Evolutionary conservation across 129 eudicot genomes (phyloP), one percentile per base, ranked within the genome.

Genomic region (Flaveria trinervia): DNA sequence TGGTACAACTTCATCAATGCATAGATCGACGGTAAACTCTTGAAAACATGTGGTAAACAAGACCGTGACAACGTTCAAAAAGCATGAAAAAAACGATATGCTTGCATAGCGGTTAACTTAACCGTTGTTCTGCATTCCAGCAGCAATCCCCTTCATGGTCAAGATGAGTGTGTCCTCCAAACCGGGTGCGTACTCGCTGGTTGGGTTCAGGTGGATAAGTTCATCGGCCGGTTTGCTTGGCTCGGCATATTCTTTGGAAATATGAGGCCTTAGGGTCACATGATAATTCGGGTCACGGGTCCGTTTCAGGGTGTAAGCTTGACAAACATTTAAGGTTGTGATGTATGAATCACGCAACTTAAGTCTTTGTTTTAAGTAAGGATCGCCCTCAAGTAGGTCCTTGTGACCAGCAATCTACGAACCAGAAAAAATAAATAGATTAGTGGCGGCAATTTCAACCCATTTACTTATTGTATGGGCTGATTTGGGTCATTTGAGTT

Each of bases 71-170:
- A 52, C 67, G 68, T 80, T 73, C 64, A 54, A 61, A 59, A 23
- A 48, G 74, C 68, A 44, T 12, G 3, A 20, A 82, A 55, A 46
- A 72, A 62, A 44, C 33, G 50, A 66, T 15, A 70, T 16, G 57
- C n/a, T 62, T 26, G 59, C 71, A 56, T 69, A 20, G 14, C 9
- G 9, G 39, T 20, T 26, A 9, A 20, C 12, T 83, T 86, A 94
- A 79, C 99, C 99, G 8, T 97, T 95, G 88, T 95, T 95, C 85
- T 95, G 99, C 92, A 95, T 80, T 20, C 99, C 99, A 16, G 99
- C 99, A 67, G 99, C 99, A 87, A 95, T 88, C 36, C 99, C 99
- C 89, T 95, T 95, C 99, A 95, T 93, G 84, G 98, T 89, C 89
- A 93, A 65, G 80, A 93, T 93, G 80, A 93, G 92, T 1, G 98